Evolutionary conservation across 805 yeast genomes (phyloP).

Genomic region (Sungouiozyma ichnusensis): DNA sequence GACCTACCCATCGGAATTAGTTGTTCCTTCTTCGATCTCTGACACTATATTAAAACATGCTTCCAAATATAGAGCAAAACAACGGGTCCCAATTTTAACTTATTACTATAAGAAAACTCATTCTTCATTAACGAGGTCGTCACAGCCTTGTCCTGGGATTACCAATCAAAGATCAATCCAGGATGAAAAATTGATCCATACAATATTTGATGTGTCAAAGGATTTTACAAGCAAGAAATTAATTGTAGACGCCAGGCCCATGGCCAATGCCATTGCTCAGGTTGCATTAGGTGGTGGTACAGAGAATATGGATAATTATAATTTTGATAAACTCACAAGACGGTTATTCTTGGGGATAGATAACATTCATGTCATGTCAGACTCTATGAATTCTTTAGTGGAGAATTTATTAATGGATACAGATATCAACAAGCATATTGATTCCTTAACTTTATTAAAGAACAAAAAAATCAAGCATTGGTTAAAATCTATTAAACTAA

Average conservation of each 20-base stretch:
- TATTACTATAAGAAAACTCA: constrained; percentile 62
- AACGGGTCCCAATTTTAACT: constrained; percentile 70
- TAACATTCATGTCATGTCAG: constrained; percentile 92
- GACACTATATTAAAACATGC: constrained; percentile 80
- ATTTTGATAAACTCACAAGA: constrained; percentile 39
- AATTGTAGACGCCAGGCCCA: constrained; percentile 84
- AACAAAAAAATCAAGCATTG: constrained; percentile 34
- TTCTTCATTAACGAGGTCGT: constrained; percentile 74
- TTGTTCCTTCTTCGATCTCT: constrained; percentile 69
- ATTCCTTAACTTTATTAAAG: not conserved
- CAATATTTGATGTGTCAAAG: constrained; percentile 57
- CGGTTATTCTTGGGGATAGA: constrained; percentile 84
- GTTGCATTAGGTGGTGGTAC: constrained; percentile 98
- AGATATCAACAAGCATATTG: constrained; percentile 33
- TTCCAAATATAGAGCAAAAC: constrained; percentile 74
- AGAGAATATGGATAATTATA: constrained; percentile 81
- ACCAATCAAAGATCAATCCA: constrained; percentile 82
- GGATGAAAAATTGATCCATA: constrained; percentile 74
- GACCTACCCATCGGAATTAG: constrained; percentile 59
- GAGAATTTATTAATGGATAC: constrained; percentile 51
- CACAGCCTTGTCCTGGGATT: constrained; percentile 89
- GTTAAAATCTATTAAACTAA: constrained; percentile 59
- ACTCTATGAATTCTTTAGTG: constrained; percentile 54
- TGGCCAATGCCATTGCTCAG: constrained; percentile 93
- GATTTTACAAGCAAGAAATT: constrained; percentile 35